A percentile compares a stretch with the other conserved stretches of the same genome.
Evolutionary conservation across 208 protist genomes (phyloP).

Genomic region (Crithidia sp.): DNA sequence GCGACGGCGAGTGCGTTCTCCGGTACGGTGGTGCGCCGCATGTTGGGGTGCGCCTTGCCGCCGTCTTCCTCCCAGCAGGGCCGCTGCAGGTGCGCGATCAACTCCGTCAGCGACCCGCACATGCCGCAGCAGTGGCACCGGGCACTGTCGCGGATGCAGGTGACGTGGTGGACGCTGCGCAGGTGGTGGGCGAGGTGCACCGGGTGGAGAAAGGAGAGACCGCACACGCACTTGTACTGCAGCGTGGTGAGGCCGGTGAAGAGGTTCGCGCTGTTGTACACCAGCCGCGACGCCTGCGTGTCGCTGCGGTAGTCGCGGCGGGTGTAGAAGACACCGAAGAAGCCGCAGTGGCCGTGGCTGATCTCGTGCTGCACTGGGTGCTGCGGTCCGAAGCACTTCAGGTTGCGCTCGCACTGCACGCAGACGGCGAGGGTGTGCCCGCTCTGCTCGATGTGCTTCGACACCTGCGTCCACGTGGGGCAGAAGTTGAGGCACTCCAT

Average conservation of each 20-base stretch:
- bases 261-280: conserved; percentile 40
- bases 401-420: conserved; percentile 43
- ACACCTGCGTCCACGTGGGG: conserved; percentile 72
- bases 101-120: conserved; percentile 35
- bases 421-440: conserved; percentile 65
- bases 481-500: conserved; percentile 65
- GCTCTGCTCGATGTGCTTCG: conserved; percentile 63
- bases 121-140: conserved; percentile 52
- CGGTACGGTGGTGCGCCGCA: neutral
- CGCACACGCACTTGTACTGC: conserved; percentile 78
- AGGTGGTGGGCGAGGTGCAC: conserved; percentile 71
- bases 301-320: conserved; percentile 60
- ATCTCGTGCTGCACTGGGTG: conserved; percentile 62
- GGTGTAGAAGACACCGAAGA: conserved; percentile 69
- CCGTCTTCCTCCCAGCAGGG: conserved; percentile 27
- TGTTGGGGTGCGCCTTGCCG: neutral
- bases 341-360: conserved; percentile 52
- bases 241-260: conserved; percentile 52
- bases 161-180: conserved; percentile 48
- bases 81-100: conserved; percentile 47
- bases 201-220: conserved; percentile 54
- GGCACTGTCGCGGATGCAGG: conserved; percentile 39
- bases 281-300: conserved; percentile 17
- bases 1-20: neutral
- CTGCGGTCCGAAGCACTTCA: conserved; percentile 70